Base-by-base conservation (phyloP, 257 asterid genomes). In the Capsicum rhomboideum region DNA sequence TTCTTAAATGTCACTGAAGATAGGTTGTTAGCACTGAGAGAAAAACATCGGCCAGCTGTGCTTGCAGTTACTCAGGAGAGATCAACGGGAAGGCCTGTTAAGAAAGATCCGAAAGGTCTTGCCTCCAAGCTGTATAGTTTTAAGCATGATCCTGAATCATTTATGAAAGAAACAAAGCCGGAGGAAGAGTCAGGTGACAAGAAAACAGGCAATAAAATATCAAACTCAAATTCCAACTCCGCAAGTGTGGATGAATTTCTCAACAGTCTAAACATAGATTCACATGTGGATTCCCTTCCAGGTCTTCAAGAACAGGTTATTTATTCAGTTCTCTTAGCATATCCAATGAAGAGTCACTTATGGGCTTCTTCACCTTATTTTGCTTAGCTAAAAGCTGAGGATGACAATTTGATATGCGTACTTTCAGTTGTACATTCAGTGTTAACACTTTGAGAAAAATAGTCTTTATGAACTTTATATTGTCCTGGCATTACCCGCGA, bases 261-360 rank as follows among this genome's bases (percentile, higher is more conserved):
- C 66, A 83, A 90, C 44, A 88, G 90, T 89, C 80, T 90, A 46
- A 82, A 89, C 28, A 82, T 85, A 75, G 95, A 89, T 88, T 77
- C 98, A 66, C 94, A 92, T 91, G 86, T 85, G 83, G 94, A 91
- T 88, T 92, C 95, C 82, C 90, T 92, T 88, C 93, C 99, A 52
- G 97, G 92, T 84, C 92, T 92, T 90, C 92, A 93, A 86, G 99
- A 91, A 83, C 98, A 95, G 97, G 99, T 93, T 83, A n/a, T 69
- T 69, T 61, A 50, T 46, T 44, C 46, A 55, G 79, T 66, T 53
- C 40, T 80, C 77, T 13, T 52, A 63, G 79, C 37, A 82, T 66
- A 49, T 67, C 78, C 67, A 23, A 49, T 49, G 40, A 75, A 49
- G 61, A 75, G 81, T 14, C 44, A 9, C 81, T 49, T 49, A 26